A percentile compares a stretch with the other conserved stretches of the same genome.
These are phyloP conservation scores for Rhizophora apiculata DNA, from an alignment of 345 rosid species.

Conservation along the genomic window DNA sequence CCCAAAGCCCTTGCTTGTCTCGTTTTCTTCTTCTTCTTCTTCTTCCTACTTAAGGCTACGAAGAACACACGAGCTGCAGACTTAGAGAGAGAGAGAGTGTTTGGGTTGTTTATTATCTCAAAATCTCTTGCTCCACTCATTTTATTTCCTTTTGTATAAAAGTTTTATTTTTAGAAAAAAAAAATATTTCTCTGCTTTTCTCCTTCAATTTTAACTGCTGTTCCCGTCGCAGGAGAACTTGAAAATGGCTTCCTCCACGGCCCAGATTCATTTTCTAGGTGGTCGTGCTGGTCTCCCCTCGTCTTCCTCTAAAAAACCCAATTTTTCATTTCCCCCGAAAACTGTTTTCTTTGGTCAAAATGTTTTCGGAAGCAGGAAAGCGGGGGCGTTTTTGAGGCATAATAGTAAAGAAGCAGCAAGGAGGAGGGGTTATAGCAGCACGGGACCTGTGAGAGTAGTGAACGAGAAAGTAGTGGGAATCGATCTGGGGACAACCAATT, in stretches of 20 bases:
- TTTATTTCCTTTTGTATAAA: too few relatives aligned
- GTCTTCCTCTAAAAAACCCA: slow-evolving; percentile 26
- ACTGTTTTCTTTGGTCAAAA: slow-evolving; percentile 58
- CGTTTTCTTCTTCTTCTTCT: slow-evolving; percentile 14
- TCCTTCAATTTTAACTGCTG: background rate
- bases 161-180: too few relatives aligned
- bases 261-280: slow-evolving; percentile 66
- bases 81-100: too few relatives aligned
- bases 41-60: background rate
- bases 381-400: slow-evolving; percentile 47
- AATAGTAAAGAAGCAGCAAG: slow-evolving; percentile 25
- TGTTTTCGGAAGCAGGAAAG: slow-evolving; percentile 19
- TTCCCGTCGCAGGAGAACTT: background rate
- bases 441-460: slow-evolving; percentile 63
- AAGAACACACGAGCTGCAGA: background rate
- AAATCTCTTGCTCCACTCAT: too few relatives aligned
- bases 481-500: slow-evolving; percentile 94
- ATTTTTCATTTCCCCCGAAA: slow-evolving; percentile 21
- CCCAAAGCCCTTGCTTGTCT: slow-evolving; percentile 29
- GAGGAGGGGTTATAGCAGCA: slow-evolving; percentile 36
- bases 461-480: slow-evolving; percentile 94
- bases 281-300: slow-evolving; percentile 35
- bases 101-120: background rate
- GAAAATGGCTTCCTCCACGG: slow-evolving; percentile 70
- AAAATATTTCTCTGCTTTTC: background rate